Percentiles rank a stretch among this genome's conserved stretches.
Evolutionary conservation across 2,329 filamentous ascomycete species (phyloP).

Genomic region (Cytospora mali): DNA sequence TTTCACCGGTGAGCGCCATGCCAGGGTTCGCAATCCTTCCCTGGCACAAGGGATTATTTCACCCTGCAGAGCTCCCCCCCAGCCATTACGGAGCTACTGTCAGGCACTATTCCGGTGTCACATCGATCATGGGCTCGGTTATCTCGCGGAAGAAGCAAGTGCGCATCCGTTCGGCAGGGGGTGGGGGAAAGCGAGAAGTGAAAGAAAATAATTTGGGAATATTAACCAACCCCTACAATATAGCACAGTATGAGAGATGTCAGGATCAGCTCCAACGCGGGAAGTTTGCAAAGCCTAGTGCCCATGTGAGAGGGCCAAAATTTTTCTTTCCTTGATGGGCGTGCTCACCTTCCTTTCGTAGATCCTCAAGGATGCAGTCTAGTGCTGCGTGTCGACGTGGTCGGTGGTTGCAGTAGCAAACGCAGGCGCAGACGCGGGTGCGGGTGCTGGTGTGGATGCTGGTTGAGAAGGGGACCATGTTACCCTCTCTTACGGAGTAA

Average conservation of each 20-base stretch:
- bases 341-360: neutral
- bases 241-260: too few species aligned
- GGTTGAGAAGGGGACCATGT: neutral
- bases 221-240: too few species aligned
- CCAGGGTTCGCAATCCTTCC: neutral
- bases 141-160: neutral
- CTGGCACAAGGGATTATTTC: neutral
- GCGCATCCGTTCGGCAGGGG: neutral
- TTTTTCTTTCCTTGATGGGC: neutral
- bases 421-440: neutral
- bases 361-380: neutral
- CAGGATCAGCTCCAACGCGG: neutral
- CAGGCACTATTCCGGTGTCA: neutral
- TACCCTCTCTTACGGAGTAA: neutral
- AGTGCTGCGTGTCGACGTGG: constrained; percentile 13
- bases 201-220: neutral
- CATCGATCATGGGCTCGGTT: constrained; percentile 7
- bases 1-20: neutral
- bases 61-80: neutral
- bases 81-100: neutral
- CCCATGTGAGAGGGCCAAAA: neutral
- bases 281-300: too few species aligned
- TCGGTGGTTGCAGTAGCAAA: neutral
- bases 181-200: neutral
- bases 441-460: neutral